Base-by-base conservation (phyloP, 192 early-diverging fungal species). In the Lobosporangium transversale region DNA sequence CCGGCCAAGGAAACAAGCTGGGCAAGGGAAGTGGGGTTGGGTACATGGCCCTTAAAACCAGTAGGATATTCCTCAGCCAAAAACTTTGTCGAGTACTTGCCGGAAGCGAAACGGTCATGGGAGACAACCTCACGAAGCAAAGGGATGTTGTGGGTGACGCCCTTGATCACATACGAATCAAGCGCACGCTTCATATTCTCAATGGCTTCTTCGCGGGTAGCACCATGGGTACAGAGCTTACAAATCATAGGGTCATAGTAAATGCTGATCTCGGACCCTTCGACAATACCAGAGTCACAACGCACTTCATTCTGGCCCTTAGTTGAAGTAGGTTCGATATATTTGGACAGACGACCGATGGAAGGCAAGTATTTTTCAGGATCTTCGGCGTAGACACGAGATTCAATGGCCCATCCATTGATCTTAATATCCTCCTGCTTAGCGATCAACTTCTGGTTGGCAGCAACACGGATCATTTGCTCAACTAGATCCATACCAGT, bases 201-300 rank as follows among this genome's bases (percentile, higher is more conserved):
- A 20, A 94, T 91, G 1, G 94, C 93, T 55, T 87, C 87, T n/a
- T 85, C 80, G 51, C 96, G 88, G 4, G 89, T 92, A 14, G 74
- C 63, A 15, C 91, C 94, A 62, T 95, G 88, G n/a, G 94, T 94
- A 55, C 88, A 91, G 18, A 98, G 85, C 84, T 97, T 97, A 84
- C 96, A 95, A 44, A 98, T 94, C 82, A 98, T 87, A 33, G 96
- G 95, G 68, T 98, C 96, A 79, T 98, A 98, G 84, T 95, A 94
- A 31, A 98, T 92, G n/a, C 86, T 83, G 65, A 98, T 96, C 78
- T 96, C 93, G n/a, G 88, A 89, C 5, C 96, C 96, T 68, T 97
- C 94, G 15, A 90, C 84, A 53, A 97, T 88, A 30, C 96, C 96
- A 69, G 92, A 94, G 80, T 98, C 96, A 82, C 94, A 95, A n/a